A percentile compares a stretch with the other conserved stretches of the same genome.
Evolutionary conservation across 495 filamentous ascomycete species (phyloP).

Genomic region (Corynascus novoguineensis): DNA sequence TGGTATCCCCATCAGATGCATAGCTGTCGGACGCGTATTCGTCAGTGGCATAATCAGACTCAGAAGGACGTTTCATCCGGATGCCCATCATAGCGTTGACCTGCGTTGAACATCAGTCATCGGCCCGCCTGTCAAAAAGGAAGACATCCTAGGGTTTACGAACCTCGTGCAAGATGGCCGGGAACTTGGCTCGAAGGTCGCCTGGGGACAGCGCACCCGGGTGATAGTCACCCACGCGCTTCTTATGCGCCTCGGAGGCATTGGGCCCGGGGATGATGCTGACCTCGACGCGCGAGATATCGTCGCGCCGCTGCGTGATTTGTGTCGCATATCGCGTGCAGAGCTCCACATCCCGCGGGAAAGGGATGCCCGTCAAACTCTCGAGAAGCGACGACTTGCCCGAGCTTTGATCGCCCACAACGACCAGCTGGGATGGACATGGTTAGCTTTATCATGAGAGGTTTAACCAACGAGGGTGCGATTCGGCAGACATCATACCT

Average conservation of each 20-base stretch:
- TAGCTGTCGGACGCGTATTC: neutral
- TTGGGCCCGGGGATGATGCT: slow-evolving; percentile 40
- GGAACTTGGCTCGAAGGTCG: slow-evolving; percentile 19
- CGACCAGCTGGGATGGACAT: slow-evolving; percentile 33
- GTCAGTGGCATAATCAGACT: neutral
- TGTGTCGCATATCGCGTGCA: slow-evolving; percentile 55
- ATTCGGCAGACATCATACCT: slow-evolving; percentile 12
- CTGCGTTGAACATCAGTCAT: slow-evolving; percentile 14
- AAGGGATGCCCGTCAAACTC: slow-evolving; percentile 45
- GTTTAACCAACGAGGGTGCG: neutral
- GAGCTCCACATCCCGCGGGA: slow-evolving; percentile 40
- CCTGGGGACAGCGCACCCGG: slow-evolving; percentile 6
- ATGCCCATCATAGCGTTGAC: slow-evolving; percentile 38
- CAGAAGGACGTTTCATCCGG: slow-evolving; percentile 7
- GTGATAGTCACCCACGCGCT: slow-evolving; percentile 16
- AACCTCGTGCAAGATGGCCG: slow-evolving; percentile 26
- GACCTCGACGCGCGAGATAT: slow-evolving; percentile 25
- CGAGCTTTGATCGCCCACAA: slow-evolving; percentile 44
- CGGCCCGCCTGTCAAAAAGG: too few species aligned
- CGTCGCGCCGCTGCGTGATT: slow-evolving; percentile 41
- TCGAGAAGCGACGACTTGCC: slow-evolving; percentile 48
- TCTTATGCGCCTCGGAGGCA: slow-evolving; percentile 18
- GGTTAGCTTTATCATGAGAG: too few species aligned
- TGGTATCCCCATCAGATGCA: neutral
- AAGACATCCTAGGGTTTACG: too few species aligned